Percentiles rank a stretch among this genome's conserved stretches.
These are phyloP conservation scores for Calonectria pseudoturangicola DNA, from an alignment of 2,329 filamentous ascomycete species.

Conservation along the genomic window DNA sequence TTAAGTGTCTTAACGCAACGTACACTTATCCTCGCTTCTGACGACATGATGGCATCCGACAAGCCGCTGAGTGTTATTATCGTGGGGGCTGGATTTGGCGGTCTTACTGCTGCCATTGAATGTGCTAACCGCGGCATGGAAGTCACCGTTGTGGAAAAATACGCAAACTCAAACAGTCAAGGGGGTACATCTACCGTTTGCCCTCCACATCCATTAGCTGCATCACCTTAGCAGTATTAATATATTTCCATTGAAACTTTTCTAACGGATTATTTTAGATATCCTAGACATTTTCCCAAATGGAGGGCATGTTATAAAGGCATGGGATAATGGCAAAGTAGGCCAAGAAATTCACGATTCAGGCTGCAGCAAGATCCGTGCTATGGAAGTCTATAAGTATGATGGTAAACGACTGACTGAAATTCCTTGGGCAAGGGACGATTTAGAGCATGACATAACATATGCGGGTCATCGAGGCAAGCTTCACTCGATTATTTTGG, in stretches of 20 bases:
- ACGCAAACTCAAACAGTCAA: constrained; percentile 38
- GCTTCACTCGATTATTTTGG: constrained; percentile 31
- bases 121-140: constrained; percentile 39
- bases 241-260: neutral
- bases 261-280: constrained; percentile 5
- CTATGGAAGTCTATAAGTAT: constrained; percentile 36
- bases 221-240: no score
- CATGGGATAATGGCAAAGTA: constrained; percentile 33
- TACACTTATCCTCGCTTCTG: no score
- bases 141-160: constrained; percentile 35
- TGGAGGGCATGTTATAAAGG: constrained; percentile 31
- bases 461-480: constrained; percentile 37
- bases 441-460: constrained; percentile 30
- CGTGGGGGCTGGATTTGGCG: constrained; percentile 26
- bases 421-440: constrained; percentile 35
- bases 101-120: constrained; percentile 26
- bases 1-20: no score
- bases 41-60: constrained; percentile 15
- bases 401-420: constrained; percentile 33
- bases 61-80: constrained; percentile 27
- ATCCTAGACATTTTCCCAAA: constrained; percentile 39
- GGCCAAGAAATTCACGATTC: constrained; percentile 37
- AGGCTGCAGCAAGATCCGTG: constrained; percentile 23
- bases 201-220: no score
- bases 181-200: constrained; percentile 3